Conservation (phyloP, 257 asterid species). For the Solanum appendiculatum region DNA sequence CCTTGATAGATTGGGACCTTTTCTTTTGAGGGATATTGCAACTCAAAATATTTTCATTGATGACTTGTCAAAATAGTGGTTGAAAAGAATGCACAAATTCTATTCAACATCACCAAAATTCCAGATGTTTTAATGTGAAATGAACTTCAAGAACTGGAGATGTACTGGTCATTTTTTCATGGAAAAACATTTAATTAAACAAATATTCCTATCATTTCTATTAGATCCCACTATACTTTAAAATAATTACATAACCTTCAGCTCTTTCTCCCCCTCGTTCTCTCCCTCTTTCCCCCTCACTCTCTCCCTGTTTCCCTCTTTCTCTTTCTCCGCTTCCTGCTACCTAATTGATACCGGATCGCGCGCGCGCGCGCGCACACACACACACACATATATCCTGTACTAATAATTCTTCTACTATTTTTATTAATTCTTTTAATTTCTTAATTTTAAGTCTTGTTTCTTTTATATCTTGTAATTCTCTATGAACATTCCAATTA, state of each 20-base stretch:
- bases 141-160: background rate
- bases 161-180: background rate
- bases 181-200: no score
- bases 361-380: no score
- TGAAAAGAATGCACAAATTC: background rate
- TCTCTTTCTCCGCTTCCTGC: background rate
- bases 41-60: background rate
- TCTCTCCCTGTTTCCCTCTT: background rate
- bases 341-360: background rate
- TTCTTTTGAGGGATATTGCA: background rate
- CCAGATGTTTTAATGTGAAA: background rate
- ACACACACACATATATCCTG: no score
- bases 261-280: no score
- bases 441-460: no score
- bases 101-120: background rate
- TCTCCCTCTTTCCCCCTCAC: no score
- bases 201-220: background rate
- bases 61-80: background rate
- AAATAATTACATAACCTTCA: no score
- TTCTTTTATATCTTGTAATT: no score
- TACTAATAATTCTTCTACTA: no score
- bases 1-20: background rate
- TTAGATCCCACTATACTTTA: background rate
- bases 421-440: no score
- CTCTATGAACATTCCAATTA: no score